Base-by-base conservation (phyloP, 768 basidiomycete genomes). In the Lentinula guzmanii region DNA sequence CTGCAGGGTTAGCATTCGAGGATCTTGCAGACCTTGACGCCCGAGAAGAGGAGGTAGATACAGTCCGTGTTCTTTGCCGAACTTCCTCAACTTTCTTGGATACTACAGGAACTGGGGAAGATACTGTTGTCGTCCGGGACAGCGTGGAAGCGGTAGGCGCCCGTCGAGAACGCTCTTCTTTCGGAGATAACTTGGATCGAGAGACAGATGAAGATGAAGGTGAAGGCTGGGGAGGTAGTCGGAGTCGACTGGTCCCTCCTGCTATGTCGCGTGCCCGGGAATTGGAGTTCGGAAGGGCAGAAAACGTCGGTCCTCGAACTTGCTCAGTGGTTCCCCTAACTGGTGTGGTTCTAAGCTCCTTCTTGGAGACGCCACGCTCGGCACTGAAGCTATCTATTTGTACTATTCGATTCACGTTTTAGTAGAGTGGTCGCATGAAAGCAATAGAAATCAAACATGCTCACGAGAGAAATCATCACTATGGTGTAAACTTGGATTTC, bases 391-490 rank as follows among this genome's bases (percentile, higher is more conserved):
- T 66, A 37, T 72, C 67, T 18, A 71, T 61, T 68, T 70, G 65
- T 9, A 66, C 71, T 75, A 60, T 34, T 43, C n/a, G 2, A 31
- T 28, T 28, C 28, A 28, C 28, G 28, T 28, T 28, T 28, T 28
- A 28, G 28, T 28, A 28, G 28, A 28, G 28, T 28, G 28, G 28
- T 28, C 28, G 28, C 28, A 28, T 28, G 28, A 3, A 28, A 28
- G 28, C 28, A 28, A 28, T 28, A 28, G 28, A 39, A 8, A 13
- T 39, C 37, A 39, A 11, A 11, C 5, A 28, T 31, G 65, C 71
- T 34, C 61, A 77, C 75, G 63, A 41, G 70, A 72, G 57, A 74
- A 65, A 53, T 72, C 67, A 51, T 67, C 70, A 10, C 18, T 28
- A 5, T 52, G 11, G 18, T 43, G 52, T 5, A 18, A 37, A 43